Conservation (phyloP, 2,329 filamentous ascomycete genomes). For the Botrytis fabae region DNA sequence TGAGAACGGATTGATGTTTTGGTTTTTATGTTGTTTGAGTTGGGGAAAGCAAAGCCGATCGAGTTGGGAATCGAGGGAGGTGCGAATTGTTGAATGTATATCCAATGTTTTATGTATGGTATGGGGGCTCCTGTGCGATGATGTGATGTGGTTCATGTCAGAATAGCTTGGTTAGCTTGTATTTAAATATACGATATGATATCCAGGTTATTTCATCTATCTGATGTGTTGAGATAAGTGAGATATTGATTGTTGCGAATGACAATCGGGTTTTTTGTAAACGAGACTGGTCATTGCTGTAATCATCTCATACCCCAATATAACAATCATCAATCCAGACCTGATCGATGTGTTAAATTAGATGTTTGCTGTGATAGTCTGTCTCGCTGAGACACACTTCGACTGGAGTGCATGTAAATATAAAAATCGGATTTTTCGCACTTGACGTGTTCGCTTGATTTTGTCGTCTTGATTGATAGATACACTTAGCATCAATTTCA, state of each 20-base stretch:
- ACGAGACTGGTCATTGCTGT: neutral
- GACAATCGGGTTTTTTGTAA: neutral
- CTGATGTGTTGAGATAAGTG: neutral
- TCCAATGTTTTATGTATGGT: slow-evolving; percentile 11
- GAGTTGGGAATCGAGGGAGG: neutral
- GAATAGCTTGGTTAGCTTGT: neutral
- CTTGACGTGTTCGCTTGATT: neutral
- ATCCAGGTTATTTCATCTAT: neutral
- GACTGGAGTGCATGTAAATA: neutral
- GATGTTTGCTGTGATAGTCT: neutral
- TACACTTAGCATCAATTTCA: neutral
- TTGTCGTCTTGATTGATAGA: neutral
- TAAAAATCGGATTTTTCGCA: neutral
- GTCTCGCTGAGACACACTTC: neutral
- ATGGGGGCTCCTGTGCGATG: neutral
- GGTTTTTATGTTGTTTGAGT: neutral
- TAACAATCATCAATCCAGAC: neutral
- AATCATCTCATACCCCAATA: neutral
- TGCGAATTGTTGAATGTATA: neutral
- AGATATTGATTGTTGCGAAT: neutral
- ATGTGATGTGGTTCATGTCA: neutral
- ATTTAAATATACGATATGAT: neutral
- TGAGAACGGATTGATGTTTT: neutral
- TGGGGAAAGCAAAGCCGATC: neutral
- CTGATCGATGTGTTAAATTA: neutral